These are phyloP conservation scores for Aspergillus ruber DNA, from an alignment of 2,329 filamentous ascomycete species.

Conservation along the genomic window DNA sequence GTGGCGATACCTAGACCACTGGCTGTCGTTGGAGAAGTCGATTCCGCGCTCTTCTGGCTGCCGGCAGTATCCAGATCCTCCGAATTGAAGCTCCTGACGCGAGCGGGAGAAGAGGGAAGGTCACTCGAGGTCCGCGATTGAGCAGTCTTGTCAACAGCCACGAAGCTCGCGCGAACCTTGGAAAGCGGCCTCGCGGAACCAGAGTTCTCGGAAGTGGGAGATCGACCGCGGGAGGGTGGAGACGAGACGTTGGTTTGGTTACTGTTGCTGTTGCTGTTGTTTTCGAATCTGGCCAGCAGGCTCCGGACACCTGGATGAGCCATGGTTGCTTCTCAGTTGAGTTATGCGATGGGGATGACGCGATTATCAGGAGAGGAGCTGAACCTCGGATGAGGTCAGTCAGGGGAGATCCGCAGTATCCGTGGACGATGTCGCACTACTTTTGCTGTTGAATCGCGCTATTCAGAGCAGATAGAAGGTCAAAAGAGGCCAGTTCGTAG, in stretches of 20 bases:
- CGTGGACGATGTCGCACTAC: too few species aligned
- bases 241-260: conserved; percentile 45
- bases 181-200: conserved; percentile 56
- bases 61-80: conserved; percentile 27
- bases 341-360: not conserved
- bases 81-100: conserved; percentile 25
- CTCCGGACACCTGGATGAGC: conserved; percentile 56
- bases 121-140: conserved; percentile 37
- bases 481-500: not conserved
- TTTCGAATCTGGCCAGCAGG: conserved; percentile 75
- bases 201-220: conserved; percentile 48
- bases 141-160: conserved; percentile 57
- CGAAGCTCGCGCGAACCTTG: conserved; percentile 68
- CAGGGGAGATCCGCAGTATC: not conserved
- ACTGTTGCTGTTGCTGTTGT: conserved; percentile 46
- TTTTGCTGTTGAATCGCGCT: too few species aligned
- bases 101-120: conserved; percentile 19
- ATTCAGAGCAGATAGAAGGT: too few species aligned
- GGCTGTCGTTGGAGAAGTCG: conserved; percentile 19
- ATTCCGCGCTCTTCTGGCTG: conserved; percentile 22
- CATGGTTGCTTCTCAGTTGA: conserved; percentile 6
- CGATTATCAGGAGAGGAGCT: conserved; percentile 2
- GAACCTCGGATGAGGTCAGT: conserved; percentile 4
- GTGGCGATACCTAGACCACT: conserved; percentile 11
- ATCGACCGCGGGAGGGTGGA: conserved; percentile 63